Evolutionary conservation across 1,139 yeast genomes (phyloP).

Genomic region (Lodderomyces jiufengensis): DNA sequence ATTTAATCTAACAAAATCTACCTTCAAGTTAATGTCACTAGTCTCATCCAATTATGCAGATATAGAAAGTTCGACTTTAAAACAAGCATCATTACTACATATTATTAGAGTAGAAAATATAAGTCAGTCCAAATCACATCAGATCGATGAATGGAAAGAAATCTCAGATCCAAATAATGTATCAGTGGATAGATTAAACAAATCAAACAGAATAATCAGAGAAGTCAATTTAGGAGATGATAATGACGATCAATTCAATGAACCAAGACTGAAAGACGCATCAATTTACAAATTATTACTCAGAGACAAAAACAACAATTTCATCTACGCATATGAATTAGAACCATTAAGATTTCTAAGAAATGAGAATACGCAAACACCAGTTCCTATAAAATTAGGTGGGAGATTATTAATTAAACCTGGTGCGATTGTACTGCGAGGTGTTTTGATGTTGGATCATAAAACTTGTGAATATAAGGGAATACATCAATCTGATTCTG

Average conservation of each 20-base stretch:
- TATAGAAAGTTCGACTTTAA: not conserved
- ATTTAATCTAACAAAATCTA: too few species aligned
- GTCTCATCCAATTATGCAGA: slow-evolving; percentile 3
- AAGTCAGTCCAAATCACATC: slow-evolving; percentile 31
- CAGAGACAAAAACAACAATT: slow-evolving; percentile 29
- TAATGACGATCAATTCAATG: slow-evolving; percentile 5
- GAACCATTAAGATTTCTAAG: slow-evolving; percentile 36
- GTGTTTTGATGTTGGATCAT: slow-evolving; percentile 30
- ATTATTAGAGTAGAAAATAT: slow-evolving; percentile 36
- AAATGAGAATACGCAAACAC: slow-evolving; percentile 19
- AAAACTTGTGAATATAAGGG: slow-evolving; percentile 35
- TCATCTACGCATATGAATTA: slow-evolving; percentile 38
- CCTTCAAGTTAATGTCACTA: slow-evolving; percentile 2
- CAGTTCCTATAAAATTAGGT: slow-evolving; percentile 38
- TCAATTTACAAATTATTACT: slow-evolving; percentile 32
- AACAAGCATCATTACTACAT: slow-evolving; percentile 22
- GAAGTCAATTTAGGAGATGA: slow-evolving; percentile 31
- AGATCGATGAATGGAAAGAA: slow-evolving; percentile 40
- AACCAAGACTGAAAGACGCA: slow-evolving; percentile 5
- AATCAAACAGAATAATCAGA: slow-evolving; percentile 21
- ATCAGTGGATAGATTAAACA: slow-evolving; percentile 34
- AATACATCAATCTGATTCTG: slow-evolving; percentile 20
- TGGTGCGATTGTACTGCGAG: slow-evolving; percentile 33
- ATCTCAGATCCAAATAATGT: slow-evolving; percentile 38
- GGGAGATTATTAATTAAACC: slow-evolving; percentile 31